Conservation (phyloP, 1,139 yeast species). For the Suhomyces anneliseae region DNA sequence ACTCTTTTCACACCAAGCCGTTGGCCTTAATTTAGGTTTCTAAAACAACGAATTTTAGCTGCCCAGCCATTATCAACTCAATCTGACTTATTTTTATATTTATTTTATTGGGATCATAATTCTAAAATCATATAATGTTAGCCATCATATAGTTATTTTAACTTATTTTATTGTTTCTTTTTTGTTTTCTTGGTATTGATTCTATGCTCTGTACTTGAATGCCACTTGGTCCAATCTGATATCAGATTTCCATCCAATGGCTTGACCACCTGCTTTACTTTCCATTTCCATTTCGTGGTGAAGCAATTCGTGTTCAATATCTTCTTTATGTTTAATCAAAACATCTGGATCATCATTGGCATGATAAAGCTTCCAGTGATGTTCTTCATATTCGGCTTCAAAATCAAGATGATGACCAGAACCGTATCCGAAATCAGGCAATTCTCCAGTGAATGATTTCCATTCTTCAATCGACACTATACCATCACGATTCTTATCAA, state of each 20-base stretch:
- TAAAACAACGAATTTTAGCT: too few species aligned
- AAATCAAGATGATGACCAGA: constrained; percentile 97
- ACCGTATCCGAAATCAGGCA: constrained; percentile 93
- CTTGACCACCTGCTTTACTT: constrained; percentile 40
- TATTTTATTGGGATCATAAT: too few species aligned
- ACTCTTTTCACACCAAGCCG: too few species aligned
- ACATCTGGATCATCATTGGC: constrained; percentile 82
- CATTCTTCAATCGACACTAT: constrained; percentile 69
- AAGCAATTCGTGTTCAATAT: constrained; percentile 81
- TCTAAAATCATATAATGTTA: too few species aligned
- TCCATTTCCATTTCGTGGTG: constrained; percentile 89
- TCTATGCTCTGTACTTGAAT: constrained; percentile 26
- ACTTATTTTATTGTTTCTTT: too few species aligned
- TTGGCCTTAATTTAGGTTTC: too few species aligned
- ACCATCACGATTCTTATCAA: constrained; percentile 72
- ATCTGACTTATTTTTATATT: too few species aligned
- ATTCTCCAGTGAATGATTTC: constrained; percentile 62
- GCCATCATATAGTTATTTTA: too few species aligned
- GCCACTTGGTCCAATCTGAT: constrained; percentile 41
- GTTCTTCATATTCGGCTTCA: constrained; percentile 89
- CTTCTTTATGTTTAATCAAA: constrained; percentile 77
- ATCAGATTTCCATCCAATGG: constrained; percentile 31
- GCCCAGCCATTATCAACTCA: too few species aligned
- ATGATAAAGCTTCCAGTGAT: constrained; percentile 91
- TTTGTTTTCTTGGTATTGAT: not conserved